Base-by-base conservation (phyloP, 1,284 basidiomycete genomes). In the Pholiota adiposa region DNA sequence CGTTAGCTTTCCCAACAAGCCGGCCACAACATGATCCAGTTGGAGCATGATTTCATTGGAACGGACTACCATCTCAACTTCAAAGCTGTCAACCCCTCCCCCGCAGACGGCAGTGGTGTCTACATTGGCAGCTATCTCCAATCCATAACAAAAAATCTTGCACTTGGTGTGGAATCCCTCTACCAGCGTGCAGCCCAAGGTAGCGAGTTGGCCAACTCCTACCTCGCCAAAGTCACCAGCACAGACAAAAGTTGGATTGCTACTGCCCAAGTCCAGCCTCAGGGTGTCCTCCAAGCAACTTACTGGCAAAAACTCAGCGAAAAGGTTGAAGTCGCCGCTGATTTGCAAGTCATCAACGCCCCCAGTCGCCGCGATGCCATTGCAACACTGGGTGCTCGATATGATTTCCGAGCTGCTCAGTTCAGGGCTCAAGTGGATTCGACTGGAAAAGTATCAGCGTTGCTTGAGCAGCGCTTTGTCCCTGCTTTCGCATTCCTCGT, bases 321-420 rank as follows among this genome's bases (percentile, higher is more conserved):
- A 61, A 96, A 97, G 78, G 93, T 99, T n/a, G 97, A 99, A 61
- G 95, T 97, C n/a, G 97, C 94, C 14, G 94, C 95, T 34, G 97
- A 99, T 71, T 78, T 99, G 65, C 90, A 96, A 73, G 77, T 97
- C 59, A 83, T 96, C 62, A 87, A 91, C 54, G 84, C 88, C 44
- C 89, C 90, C 2, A 78, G 82, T 60, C 89, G 93, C 73, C 84
- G 97, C 68, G 96, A 98, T 71, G 97, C 97, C 7, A 79, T 96
- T 51, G 93, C 96, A 12, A 97, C 96, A 19, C 75, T 98, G 19
- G 97, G 95, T 54, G 95, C 95, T 60, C 98, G 97, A 79, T 99
- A 97, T 75, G 97, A 98, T 75, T 90, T 99, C 69, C 86, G 97
- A 60, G 89, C 94, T 84, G 86, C 96, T 18, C 94, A 94, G 4